Percentiles rank a stretch among this genome's conserved stretches.
These are phyloP conservation scores for Talaromyces trachyspermus DNA, from an alignment of 495 filamentous ascomycete species.

Conservation along the genomic window DNA sequence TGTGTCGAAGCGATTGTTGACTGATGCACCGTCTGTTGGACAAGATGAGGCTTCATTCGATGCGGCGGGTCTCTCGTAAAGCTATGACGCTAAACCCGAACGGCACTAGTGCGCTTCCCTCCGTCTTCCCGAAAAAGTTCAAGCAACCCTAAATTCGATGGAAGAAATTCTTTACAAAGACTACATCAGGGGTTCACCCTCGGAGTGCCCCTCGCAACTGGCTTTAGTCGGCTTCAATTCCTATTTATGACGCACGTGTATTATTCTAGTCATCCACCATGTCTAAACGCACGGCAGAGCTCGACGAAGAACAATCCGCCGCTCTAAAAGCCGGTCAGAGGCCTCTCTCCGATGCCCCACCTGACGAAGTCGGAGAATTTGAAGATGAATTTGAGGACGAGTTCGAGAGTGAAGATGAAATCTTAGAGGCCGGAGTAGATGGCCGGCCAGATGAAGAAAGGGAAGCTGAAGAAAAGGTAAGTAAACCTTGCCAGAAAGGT, in stretches of 20 bases:
- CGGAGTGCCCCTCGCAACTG: constrained; percentile 14
- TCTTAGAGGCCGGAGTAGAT: constrained; percentile 89
- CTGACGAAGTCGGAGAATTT: constrained; percentile 74
- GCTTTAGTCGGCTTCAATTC: constrained; percentile 4
- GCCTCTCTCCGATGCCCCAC: constrained; percentile 39
- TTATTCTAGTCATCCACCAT: constrained; percentile 35
- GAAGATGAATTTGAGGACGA: constrained; percentile 97
- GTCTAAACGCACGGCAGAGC: constrained; percentile 62
- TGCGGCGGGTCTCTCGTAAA: constrained; percentile 1
- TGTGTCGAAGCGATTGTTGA: too few relatives aligned
- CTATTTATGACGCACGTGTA: constrained; percentile 10
- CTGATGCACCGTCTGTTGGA: too few relatives aligned
- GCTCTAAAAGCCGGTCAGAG: constrained; percentile 65
- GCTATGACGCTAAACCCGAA: constrained; percentile 28
- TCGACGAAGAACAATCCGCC: constrained; percentile 41
- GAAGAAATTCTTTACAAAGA: background rate
- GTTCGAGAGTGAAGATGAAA: constrained; percentile 94
- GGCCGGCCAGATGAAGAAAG: constrained; percentile 87
- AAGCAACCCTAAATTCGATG: constrained; percentile 27
- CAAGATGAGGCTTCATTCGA: too few relatives aligned
- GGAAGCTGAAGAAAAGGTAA: constrained; percentile 65
- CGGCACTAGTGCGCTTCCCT: constrained; percentile 28
- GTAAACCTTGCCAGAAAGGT: constrained; percentile 12
- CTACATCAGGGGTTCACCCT: constrained; percentile 15
- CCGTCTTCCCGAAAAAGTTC: constrained; percentile 21